Conservation (phyloP, 2,329 filamentous ascomycete species). For the Ophiostoma piceae region DNA sequence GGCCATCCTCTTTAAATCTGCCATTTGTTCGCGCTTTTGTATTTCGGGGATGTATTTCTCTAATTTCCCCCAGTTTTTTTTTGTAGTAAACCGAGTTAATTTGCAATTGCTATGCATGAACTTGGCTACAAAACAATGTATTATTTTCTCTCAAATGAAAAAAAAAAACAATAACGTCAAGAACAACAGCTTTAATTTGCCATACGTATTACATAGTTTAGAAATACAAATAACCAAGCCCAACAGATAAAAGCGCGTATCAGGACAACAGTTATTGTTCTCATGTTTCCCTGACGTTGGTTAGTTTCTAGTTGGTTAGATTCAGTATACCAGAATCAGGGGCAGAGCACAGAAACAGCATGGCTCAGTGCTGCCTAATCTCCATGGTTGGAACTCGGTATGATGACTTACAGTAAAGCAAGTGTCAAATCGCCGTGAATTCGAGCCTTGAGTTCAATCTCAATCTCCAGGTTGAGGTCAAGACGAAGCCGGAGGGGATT, state of each 20-base stretch:
- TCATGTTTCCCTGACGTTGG: not conserved
- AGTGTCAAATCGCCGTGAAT: conserved; percentile 73
- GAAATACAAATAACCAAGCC: too few species aligned
- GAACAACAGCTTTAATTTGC: too few species aligned
- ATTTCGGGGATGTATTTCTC: too few species aligned
- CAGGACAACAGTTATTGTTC: not conserved
- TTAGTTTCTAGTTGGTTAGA: conserved; percentile 7
- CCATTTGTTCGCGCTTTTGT: too few species aligned
- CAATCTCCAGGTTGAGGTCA: conserved; percentile 72
- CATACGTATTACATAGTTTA: too few species aligned
- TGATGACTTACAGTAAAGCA: conserved; percentile 59
- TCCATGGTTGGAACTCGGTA: not conserved
- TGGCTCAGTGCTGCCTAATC: not conserved
- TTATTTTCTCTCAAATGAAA: too few species aligned
- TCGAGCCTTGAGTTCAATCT: conserved; percentile 73
- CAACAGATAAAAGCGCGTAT: not conserved
- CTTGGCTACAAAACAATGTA: too few species aligned
- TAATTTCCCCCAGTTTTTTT: too few species aligned
- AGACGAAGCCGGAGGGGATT: conserved; percentile 65
- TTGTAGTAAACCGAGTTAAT: too few species aligned
- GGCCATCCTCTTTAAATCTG: too few species aligned
- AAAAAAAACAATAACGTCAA: too few species aligned
- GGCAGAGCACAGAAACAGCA: not conserved
- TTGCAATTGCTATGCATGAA: too few species aligned
- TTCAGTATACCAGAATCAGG: not conserved